Evolutionary conservation across 257 asterid species (phyloP).

Genomic region (Solanum habrochaites): DNA sequence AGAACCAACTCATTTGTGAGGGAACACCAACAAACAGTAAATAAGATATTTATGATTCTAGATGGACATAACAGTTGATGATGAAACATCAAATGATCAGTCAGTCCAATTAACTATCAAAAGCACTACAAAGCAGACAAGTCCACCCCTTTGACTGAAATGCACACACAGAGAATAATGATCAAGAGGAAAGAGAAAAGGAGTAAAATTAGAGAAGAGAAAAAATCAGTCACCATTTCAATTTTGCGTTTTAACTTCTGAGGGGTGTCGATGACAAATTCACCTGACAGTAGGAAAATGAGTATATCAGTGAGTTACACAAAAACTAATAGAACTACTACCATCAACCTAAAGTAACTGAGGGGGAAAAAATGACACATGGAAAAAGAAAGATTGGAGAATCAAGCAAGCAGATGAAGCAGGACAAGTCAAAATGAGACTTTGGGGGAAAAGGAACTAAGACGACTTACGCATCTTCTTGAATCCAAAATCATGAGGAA

Average conservation of each 20-base stretch:
- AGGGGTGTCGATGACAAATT: conserved; percentile 82
- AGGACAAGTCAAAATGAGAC: not conserved
- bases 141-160: not conserved
- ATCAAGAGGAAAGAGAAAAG: not conserved
- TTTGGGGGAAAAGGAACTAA: conserved; percentile 3
- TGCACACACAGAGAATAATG: not conserved
- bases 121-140: not conserved
- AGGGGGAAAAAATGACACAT: not conserved
- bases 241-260: conserved; percentile 74
- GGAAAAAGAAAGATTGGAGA: not conserved
- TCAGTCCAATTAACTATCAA: not conserved
- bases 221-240: conserved; percentile 62
- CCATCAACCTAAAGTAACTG: not conserved
- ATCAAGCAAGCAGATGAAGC: not conserved
- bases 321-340: not conserved
- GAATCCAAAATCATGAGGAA: conserved; percentile 95
- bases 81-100: not conserved
- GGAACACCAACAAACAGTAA: not conserved
- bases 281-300: conserved; percentile 38
- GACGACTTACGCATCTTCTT: conserved; percentile 58
- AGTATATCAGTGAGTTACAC: not conserved
- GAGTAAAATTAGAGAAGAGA: not conserved
- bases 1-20: not conserved
- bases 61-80: not conserved
- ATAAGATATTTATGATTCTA: not conserved